Percentiles rank a stretch among this genome's conserved stretches.
phyloP scores from a whole-genome alignment of 257 asterid genomes.

The Forsythia viridissima region DNA sequence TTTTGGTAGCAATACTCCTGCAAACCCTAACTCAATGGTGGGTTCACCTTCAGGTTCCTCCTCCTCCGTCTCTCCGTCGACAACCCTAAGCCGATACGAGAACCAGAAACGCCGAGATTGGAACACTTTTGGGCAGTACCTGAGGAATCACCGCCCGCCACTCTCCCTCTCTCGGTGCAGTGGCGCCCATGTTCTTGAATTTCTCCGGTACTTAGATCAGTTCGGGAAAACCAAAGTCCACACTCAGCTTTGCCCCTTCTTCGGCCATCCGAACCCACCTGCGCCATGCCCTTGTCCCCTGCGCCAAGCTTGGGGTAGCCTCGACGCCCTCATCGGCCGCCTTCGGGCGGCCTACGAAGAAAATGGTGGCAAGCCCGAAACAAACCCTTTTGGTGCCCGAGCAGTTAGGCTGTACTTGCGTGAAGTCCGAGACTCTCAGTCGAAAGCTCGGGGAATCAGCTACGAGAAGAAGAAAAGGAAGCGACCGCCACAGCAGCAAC shows the following conservation, averaged over 20 bases:
- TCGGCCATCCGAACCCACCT: constrained; percentile 75
- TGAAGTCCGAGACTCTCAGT: constrained; percentile 76
- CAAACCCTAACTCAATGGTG: neutral
- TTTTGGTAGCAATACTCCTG: neutral
- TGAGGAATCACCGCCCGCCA: constrained; percentile 49
- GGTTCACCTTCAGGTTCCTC: neutral
- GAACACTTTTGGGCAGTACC: constrained; percentile 52
- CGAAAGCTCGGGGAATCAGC: constrained; percentile 81
- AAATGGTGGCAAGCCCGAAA: constrained; percentile 49
- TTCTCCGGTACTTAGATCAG: constrained; percentile 76
- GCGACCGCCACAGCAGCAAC: constrained; percentile 42
- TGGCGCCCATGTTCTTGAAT: constrained; percentile 87
- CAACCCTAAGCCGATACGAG: constrained; percentile 40
- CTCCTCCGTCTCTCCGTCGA: constrained; percentile 16
- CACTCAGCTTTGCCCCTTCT: constrained; percentile 69
- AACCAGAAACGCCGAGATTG: constrained; percentile 55
- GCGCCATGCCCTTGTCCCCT: constrained; percentile 65
- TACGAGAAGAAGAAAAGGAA: constrained; percentile 88
- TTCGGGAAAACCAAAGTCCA: constrained; percentile 84
- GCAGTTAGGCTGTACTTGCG: constrained; percentile 76
- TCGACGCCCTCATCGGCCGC: constrained; percentile 67
- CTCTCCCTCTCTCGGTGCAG: constrained; percentile 65
- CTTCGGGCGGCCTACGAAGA: constrained; percentile 63
- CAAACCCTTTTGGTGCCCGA: constrained; percentile 54
- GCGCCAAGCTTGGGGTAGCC: constrained; percentile 56